Conservation (phyloP, 139 green algal genomes). For the Tetratostichococcus sp. region DNA sequence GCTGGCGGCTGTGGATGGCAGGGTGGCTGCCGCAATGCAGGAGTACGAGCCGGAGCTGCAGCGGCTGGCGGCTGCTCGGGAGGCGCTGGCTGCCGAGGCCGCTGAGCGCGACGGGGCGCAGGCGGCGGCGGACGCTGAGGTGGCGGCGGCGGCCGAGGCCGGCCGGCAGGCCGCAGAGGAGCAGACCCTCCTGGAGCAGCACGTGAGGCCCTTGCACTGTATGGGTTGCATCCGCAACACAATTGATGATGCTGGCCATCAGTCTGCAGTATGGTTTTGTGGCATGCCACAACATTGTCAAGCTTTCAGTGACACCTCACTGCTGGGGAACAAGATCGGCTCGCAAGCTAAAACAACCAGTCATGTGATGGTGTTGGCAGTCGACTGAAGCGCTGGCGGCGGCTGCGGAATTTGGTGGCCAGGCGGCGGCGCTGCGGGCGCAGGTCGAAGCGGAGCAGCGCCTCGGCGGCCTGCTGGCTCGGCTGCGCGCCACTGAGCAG, state of each 20-base stretch:
- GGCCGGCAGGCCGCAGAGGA: not conserved
- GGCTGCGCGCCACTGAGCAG: constrained; percentile 11
- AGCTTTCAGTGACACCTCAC: no score
- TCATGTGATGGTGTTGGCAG: not conserved
- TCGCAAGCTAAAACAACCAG: no score
- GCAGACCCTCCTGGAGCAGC: constrained; percentile 3
- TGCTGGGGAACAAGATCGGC: no score
- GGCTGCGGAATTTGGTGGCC: not conserved
- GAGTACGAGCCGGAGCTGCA: constrained; percentile 13
- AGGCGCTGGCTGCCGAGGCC: constrained; percentile 11
- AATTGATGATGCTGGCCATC: no score
- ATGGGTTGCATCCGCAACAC: no score
- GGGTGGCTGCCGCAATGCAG: not conserved
- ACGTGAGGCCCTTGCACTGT: not conserved
- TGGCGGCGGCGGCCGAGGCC: constrained; percentile 3
- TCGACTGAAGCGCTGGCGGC: not conserved
- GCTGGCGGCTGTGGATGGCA: constrained; percentile 12
- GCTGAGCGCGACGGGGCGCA: constrained; percentile 7
- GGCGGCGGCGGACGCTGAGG: not conserved
- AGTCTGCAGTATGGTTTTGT: no score
- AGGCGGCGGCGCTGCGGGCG: not conserved
- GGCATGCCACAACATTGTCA: no score
- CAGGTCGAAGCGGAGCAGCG: constrained; percentile 19
- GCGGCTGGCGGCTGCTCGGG: constrained; percentile 11
- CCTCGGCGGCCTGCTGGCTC: constrained; percentile 12